Percentiles rank a stretch among this genome's conserved stretches.
phyloP scores from a whole-genome alignment of 306 rosid genomes.

The Sindora glabra region DNA sequence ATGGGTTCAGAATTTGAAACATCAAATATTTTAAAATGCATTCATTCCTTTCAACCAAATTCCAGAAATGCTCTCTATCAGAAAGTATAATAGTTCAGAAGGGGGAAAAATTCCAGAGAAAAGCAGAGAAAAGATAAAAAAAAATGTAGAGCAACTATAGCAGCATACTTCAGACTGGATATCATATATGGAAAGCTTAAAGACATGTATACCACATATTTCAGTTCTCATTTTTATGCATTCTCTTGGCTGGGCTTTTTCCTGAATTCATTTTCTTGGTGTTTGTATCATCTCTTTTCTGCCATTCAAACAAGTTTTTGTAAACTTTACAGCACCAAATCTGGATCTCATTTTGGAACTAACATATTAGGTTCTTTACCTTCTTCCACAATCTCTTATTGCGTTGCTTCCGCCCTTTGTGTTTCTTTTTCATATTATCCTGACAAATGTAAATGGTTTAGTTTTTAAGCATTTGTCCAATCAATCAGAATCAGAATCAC shows the following conservation, averaged over 20 bases:
- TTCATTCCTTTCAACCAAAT: too few relatives aligned
- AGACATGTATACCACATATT: not conserved
- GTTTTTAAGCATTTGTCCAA: not conserved
- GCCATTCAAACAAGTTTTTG: slow-evolving; percentile 22
- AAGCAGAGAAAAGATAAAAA: too few relatives aligned
- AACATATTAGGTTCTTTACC: slow-evolving; percentile 29
- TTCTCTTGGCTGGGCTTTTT: slow-evolving; percentile 39
- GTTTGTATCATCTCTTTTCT: slow-evolving; percentile 31
- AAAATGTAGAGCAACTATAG: too few relatives aligned
- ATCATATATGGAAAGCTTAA: too few relatives aligned
- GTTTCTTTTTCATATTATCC: slow-evolving; percentile 32
- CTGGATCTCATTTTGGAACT: not conserved
- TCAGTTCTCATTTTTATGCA: slow-evolving; percentile 25
- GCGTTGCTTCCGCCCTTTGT: slow-evolving; percentile 21
- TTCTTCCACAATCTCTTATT: slow-evolving; percentile 35
- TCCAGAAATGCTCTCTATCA: too few relatives aligned
- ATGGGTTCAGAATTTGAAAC: too few relatives aligned
- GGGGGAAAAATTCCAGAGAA: too few relatives aligned
- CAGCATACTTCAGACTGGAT: too few relatives aligned
- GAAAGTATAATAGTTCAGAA: too few relatives aligned
- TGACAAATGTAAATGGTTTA: slow-evolving; percentile 11
- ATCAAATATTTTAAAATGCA: too few relatives aligned
- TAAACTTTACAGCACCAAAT: not conserved
- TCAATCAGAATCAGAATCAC: slow-evolving; percentile 1
- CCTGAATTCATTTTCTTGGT: slow-evolving; percentile 14